Evolutionary conservation across 2,329 filamentous ascomycete genomes (phyloP).

Genomic region (Emergomyces pasteurianus): DNA sequence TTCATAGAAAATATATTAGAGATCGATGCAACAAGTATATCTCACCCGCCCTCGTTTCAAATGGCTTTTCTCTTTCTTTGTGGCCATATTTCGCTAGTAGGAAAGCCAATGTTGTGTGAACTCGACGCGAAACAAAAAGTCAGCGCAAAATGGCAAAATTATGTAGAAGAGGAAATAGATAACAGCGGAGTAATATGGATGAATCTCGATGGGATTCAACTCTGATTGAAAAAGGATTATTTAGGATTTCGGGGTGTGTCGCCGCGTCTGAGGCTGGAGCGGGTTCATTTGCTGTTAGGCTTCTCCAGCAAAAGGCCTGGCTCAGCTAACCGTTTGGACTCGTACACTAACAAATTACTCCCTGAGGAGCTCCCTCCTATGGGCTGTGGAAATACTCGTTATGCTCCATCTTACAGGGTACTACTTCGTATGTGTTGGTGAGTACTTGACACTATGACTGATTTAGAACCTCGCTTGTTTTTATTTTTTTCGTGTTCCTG

Average conservation of each 20-base stretch:
- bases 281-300: neutral
- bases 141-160: neutral
- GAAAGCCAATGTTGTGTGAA: neutral
- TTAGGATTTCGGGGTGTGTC: neutral
- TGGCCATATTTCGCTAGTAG: conserved; percentile 16
- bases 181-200: neutral
- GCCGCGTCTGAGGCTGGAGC: neutral
- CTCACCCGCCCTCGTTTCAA: conserved; percentile 70
- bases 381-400: too few relatives aligned
- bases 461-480: neutral
- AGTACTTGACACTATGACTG: too few relatives aligned
- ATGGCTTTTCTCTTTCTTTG: conserved; percentile 60
- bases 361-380: too few relatives aligned
- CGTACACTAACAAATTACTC: too few relatives aligned
- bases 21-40: conserved; percentile 10
- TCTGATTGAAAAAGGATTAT: neutral
- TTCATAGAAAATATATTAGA: conserved; percentile 1
- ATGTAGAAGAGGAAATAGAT: neutral
- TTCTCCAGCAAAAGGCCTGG: neutral
- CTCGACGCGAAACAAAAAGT: neutral
- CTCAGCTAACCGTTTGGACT: too few relatives aligned
- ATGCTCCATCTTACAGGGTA: too few relatives aligned
- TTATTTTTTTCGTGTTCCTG: neutral
- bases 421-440: too few relatives aligned
- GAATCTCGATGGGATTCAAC: neutral